Evolutionary conservation across 345 rosid genomes (phyloP), one percentile per base, ranked within the genome.

Genomic region (Anacardium occidentale): DNA sequence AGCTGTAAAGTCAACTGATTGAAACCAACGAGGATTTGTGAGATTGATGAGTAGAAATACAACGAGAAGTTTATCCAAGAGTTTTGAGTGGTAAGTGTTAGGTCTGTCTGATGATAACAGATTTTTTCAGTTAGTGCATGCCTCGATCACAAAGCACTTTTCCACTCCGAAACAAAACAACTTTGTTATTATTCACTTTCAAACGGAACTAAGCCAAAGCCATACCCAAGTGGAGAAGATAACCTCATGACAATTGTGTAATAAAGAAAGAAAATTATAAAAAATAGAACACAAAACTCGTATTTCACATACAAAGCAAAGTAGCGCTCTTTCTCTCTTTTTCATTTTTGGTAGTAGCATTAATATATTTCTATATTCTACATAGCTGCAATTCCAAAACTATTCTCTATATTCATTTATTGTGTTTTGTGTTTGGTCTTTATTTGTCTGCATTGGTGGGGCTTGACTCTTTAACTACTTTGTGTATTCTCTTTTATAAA

Each of bases 351-450:
- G 69, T 51, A 2, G 42, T 29, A 29, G 9, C 15, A 21, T 15
- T n/a, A 68, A 48, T 64, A 52, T 50, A 40, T 40, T 48, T 54
- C 2, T 74, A 44, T 74, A 75, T 69, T 69, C 40, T 11, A 47
- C 14, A 0, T 61, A 68, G 65, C 82, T 70, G 69, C 77, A 73
- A 54, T 44, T 78, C 76, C 77, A 66, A 57, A 37, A 69, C 68
- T 58, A 12, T 59, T 77, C 81, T 75, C 45, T 57, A 40, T 70
- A 68, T 52, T 71, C 76, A 47, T 73, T 76, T 56, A 63, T 74
- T 70, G 84, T 69, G 86, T 62, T 79, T 64, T 60, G 70, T 79
- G 81, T 68, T 69, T 61, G 64, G 62, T 83, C 74, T 77, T 73
- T 10, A 5, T 68, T 79, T 77, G 78, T 76, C 82, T 72, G 4